A percentile compares a stretch with the other conserved stretches of the same genome.
Conservation (phyloP, 345 rosid genomes). For the Syzygium aromaticum region DNA sequence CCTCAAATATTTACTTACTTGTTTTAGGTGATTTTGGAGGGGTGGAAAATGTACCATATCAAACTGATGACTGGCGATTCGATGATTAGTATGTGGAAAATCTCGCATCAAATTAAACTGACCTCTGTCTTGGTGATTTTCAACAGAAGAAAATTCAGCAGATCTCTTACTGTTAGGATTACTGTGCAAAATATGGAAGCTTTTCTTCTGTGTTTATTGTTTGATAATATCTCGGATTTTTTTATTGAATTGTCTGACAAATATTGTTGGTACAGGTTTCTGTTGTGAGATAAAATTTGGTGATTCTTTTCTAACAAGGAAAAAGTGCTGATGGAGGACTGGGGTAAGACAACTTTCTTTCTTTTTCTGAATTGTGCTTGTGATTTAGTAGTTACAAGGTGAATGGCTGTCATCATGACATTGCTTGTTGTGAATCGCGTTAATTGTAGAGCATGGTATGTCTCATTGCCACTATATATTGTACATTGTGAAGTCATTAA, state of each 20-base stretch:
- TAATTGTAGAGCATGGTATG: not conserved
- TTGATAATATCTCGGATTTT: not conserved
- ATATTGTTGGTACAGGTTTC: not conserved
- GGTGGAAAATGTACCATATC: not conserved
- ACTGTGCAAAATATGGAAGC: not conserved
- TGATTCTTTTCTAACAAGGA: not conserved
- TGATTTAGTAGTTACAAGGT: not conserved
- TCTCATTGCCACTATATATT: not conserved
- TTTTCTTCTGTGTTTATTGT: not conserved
- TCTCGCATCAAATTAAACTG: not conserved
- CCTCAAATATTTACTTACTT: not conserved
- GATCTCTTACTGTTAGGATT: not conserved
- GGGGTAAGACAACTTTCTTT: conserved; percentile 23
- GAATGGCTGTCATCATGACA: not conserved
- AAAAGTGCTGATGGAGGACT: conserved; percentile 23
- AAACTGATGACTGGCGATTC: not conserved
- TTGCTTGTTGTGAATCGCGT: not conserved
- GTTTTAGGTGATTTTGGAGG: not conserved
- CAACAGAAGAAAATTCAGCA: not conserved
- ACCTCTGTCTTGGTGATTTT: not conserved
- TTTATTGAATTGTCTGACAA: not conserved
- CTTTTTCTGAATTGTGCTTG: not conserved
- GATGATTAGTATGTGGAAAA: not conserved
- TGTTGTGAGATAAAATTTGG: not conserved
- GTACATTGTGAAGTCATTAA: not conserved